Percentiles rank a stretch among this genome's conserved stretches.
Conservation (phyloP, 352 stramenopile genomes). For the Aphanomyces astaci region DNA sequence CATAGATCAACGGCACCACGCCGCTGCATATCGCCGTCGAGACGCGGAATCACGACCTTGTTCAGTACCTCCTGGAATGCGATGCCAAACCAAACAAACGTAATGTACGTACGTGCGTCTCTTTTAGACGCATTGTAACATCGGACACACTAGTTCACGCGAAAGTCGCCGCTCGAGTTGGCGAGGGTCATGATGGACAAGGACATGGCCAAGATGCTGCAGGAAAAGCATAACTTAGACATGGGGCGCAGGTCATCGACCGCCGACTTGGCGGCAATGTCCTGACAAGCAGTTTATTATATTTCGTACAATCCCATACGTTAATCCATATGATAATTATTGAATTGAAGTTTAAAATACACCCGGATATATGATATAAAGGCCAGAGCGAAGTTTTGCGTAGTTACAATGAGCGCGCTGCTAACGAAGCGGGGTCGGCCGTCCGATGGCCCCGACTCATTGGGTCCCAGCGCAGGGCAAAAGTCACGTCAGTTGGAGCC, state of each 20-base stretch:
- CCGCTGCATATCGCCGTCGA: slow-evolving; percentile 20
- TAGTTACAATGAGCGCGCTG: neutral
- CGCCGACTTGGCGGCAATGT: neutral
- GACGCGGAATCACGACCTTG: neutral
- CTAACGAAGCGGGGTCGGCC: neutral
- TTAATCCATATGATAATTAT: neutral
- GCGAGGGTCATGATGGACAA: neutral
- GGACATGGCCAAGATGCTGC: neutral
- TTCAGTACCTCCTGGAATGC: slow-evolving; percentile 19
- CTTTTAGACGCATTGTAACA: neutral
- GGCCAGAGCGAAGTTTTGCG: too few relatives aligned
- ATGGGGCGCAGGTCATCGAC: neutral
- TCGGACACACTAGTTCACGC: neutral
- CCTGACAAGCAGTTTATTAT: neutral
- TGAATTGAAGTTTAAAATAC: too few relatives aligned
- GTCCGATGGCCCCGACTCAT: neutral
- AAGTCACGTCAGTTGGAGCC: slow-evolving; percentile 2
- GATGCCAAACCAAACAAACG: slow-evolving; percentile 8
- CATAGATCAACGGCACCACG: slow-evolving; percentile 23
- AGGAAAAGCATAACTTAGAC: neutral
- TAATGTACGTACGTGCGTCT: slow-evolving; percentile 1
- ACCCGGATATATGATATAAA: too few relatives aligned
- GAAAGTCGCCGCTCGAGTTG: slow-evolving; percentile 1
- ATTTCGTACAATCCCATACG: neutral
- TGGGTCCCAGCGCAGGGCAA: slow-evolving; percentile 2